Conservation (phyloP, 768 basidiomycete species). For the Cystobasidium tubakii region DNA sequence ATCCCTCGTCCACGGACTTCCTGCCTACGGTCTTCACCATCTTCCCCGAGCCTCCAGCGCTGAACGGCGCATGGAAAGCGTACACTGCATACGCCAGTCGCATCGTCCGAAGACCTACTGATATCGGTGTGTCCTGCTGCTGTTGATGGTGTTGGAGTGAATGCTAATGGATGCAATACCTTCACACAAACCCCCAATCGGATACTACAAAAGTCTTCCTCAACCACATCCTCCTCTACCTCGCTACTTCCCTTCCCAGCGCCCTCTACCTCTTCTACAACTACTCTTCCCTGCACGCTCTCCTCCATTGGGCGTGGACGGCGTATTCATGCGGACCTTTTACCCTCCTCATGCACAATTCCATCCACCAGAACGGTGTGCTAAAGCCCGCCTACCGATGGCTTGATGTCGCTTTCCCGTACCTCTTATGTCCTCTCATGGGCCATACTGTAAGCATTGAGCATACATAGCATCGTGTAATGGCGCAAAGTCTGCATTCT, state of each 20-base stretch:
- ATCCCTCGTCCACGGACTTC: not conserved
- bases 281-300: slow-evolving; percentile 6
- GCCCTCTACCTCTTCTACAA: slow-evolving; percentile 7
- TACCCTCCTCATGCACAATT: slow-evolving; percentile 29
- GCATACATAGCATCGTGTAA: too few species aligned
- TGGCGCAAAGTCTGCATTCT: too few species aligned
- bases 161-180: too few species aligned
- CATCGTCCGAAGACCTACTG: slow-evolving; percentile 15
- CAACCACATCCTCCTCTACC: slow-evolving; percentile 21
- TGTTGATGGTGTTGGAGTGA: not conserved
- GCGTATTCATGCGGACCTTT: slow-evolving; percentile 6
- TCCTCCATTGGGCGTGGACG: not conserved
- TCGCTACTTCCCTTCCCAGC: slow-evolving; percentile 14
- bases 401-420: slow-evolving; percentile 22
- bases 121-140: slow-evolving; percentile 7
- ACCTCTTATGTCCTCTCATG: slow-evolving; percentile 10
- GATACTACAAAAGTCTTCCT: too few species aligned
- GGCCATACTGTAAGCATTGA: slow-evolving; percentile 24
- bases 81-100: slow-evolving; percentile 10
- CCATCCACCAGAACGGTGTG: slow-evolving; percentile 11
- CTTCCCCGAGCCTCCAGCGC: not conserved
- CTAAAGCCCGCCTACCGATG: not conserved
- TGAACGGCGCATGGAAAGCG: not conserved
- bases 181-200: too few species aligned
- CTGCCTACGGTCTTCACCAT: slow-evolving; percentile 20